Evolutionary conservation across 1,284 basidiomycete genomes (phyloP).

Genomic region (Leccinum insolens): DNA sequence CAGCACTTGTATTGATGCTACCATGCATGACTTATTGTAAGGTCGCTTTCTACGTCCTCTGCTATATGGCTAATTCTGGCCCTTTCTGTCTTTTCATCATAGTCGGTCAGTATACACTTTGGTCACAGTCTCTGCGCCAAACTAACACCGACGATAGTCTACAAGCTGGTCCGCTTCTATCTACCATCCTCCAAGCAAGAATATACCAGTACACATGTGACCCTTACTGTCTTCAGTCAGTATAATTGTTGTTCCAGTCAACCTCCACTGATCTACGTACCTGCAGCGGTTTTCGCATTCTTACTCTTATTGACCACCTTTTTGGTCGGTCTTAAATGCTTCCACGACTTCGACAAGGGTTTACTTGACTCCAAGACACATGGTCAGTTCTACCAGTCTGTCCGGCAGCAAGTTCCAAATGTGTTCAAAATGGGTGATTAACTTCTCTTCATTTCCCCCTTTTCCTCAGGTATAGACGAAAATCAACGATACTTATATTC

Average conservation of each 20-base stretch:
- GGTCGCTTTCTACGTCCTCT: slow-evolving; percentile 29
- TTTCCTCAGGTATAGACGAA: slow-evolving; percentile 48
- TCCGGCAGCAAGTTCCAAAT: slow-evolving; percentile 30
- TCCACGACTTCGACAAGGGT: slow-evolving; percentile 78
- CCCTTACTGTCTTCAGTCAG: slow-evolving; percentile 81
- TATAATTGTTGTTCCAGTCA: slow-evolving; percentile 11
- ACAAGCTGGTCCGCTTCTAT: slow-evolving; percentile 81
- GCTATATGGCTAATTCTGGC: slow-evolving; percentile 17
- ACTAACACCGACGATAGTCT: slow-evolving; percentile 49
- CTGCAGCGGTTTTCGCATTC: slow-evolving; percentile 73
- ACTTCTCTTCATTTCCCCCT: slow-evolving; percentile 15
- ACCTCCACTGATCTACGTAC: slow-evolving; percentile 4
- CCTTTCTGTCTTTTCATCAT: not conserved
- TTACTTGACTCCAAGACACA: slow-evolving; percentile 69
- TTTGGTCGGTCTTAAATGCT: slow-evolving; percentile 73
- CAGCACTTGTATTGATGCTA: slow-evolving; percentile 72
- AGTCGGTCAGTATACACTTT: slow-evolving; percentile 42
- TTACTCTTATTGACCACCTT: slow-evolving; percentile 72
- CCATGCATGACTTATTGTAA: slow-evolving; percentile 75
- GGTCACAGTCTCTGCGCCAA: slow-evolving; percentile 3
- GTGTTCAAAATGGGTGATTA: slow-evolving; percentile 39
- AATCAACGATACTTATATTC: slow-evolving; percentile 48
- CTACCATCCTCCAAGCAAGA: slow-evolving; percentile 52
- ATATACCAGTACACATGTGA: slow-evolving; percentile 72
- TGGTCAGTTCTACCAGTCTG: slow-evolving; percentile 58